phyloP scores from a whole-genome alignment of 2,329 filamentous ascomycete genomes.

The Arthrobotrys sinensis region DNA sequence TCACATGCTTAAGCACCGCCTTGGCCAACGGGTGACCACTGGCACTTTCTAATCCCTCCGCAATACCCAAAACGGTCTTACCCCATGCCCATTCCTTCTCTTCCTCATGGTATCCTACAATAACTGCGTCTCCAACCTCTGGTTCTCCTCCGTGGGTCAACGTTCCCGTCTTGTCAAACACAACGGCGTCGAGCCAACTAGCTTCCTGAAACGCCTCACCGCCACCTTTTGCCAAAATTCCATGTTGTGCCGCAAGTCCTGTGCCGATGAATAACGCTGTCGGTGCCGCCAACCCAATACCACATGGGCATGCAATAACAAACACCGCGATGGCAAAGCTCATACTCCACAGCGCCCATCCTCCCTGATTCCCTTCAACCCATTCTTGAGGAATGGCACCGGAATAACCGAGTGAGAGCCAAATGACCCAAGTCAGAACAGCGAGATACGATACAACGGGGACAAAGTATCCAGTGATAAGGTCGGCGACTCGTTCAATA shows the following conservation, averaged over 20 bases:
- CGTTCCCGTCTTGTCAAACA: slow-evolving; percentile 76
- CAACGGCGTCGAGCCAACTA: slow-evolving; percentile 72
- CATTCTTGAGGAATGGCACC: slow-evolving; percentile 74
- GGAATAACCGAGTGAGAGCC: slow-evolving; percentile 77
- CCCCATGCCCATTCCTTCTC: slow-evolving; percentile 62
- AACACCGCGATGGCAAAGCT: slow-evolving; percentile 80
- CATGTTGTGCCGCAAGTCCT: slow-evolving; percentile 73
- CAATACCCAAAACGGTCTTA: slow-evolving; percentile 69
- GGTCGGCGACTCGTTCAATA: slow-evolving; percentile 81
- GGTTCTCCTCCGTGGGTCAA: slow-evolving; percentile 77
- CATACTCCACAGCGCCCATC: slow-evolving; percentile 81
- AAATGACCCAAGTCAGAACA: slow-evolving; percentile 79
- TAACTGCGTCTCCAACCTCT: slow-evolving; percentile 73
- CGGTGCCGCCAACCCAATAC: slow-evolving; percentile 74
- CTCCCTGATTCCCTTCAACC: slow-evolving; percentile 72
- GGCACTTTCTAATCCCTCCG: slow-evolving; percentile 77
- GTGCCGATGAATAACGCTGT: slow-evolving; percentile 75
- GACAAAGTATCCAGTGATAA: slow-evolving; percentile 82
- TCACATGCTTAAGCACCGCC: slow-evolving; percentile 78
- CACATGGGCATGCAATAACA: slow-evolving; percentile 76
- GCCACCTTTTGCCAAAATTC: slow-evolving; percentile 74
- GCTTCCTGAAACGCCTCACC: slow-evolving; percentile 76
- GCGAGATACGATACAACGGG: slow-evolving; percentile 80
- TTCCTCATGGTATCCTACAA: slow-evolving; percentile 7
- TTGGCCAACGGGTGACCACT: slow-evolving; percentile 83